Conservation (phyloP, 2,329 filamentous ascomycete genomes). For the Fusarium neocosmosporiellum region DNA sequence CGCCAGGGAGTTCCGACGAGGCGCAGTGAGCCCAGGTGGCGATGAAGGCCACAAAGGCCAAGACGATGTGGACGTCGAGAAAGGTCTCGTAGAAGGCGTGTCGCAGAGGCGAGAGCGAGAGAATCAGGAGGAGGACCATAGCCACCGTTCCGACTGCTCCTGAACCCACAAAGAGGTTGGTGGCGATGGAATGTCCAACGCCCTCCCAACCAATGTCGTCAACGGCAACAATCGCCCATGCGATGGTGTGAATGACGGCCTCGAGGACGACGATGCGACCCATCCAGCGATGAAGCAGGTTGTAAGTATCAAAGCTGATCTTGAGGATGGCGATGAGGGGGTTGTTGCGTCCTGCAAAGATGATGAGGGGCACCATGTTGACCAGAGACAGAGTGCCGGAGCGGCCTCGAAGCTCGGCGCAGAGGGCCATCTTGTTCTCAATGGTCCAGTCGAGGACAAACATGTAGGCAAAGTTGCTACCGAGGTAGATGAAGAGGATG, state of each 20-base stretch:
- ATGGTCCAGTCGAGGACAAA: constrained; percentile 70
- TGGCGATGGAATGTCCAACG: constrained; percentile 63
- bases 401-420: constrained; percentile 86
- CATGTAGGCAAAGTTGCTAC: constrained; percentile 73
- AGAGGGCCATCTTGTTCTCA: constrained; percentile 69
- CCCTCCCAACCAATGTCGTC: constrained; percentile 72
- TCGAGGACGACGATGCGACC: constrained; percentile 79
- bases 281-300: constrained; percentile 77
- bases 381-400: constrained; percentile 85
- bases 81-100: constrained; percentile 99
- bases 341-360: constrained; percentile 94
- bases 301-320: constrained; percentile 97
- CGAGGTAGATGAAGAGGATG: constrained; percentile 66
- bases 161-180: constrained; percentile 73
- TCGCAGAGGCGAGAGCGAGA: constrained; percentile 81
- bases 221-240: constrained; percentile 80
- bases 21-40: constrained; percentile 84
- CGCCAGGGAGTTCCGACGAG: constrained; percentile 71
- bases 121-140: constrained; percentile 74
- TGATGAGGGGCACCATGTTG: constrained; percentile 91
- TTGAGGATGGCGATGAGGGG: constrained; percentile 83
- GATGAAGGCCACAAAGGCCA: constrained; percentile 75
- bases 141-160: constrained; percentile 71
- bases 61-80: constrained; percentile 83
- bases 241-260: constrained; percentile 73